These are phyloP conservation scores for Pyrus bretschneideri DNA, from an alignment of 306 rosid species.

Conservation along the genomic window DNA sequence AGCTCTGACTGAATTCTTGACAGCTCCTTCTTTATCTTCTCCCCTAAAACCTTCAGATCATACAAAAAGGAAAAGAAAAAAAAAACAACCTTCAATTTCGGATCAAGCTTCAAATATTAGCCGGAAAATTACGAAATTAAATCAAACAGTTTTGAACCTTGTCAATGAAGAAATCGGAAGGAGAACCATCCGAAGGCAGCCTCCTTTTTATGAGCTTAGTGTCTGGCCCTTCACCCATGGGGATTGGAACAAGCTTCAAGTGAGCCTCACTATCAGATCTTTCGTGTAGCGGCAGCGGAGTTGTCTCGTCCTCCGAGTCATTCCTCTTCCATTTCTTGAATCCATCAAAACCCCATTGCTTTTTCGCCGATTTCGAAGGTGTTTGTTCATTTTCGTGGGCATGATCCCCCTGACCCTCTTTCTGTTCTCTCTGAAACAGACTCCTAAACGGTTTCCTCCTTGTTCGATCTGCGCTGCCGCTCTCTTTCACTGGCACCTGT, in stretches of 20 bases:
- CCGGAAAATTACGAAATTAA: neutral
- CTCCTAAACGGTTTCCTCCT: conserved; percentile 70
- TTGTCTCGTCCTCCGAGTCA: conserved; percentile 65
- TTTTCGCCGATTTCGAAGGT: conserved; percentile 44
- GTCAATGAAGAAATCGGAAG: conserved; percentile 73
- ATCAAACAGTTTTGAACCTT: conserved; percentile 44
- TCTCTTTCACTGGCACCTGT: conserved; percentile 32
- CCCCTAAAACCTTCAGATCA: conserved; percentile 58
- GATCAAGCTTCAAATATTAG: conserved; percentile 2
- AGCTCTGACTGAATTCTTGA: conserved; percentile 74
- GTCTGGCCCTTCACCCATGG: conserved; percentile 55
- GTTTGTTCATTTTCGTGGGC: conserved; percentile 25
- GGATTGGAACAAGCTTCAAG: conserved; percentile 21
- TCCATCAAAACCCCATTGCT: conserved; percentile 71
- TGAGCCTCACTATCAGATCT: conserved; percentile 51
- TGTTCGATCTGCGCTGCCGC: conserved; percentile 28
- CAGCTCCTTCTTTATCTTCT: conserved; percentile 70
- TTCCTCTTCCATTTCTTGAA: conserved; percentile 73
- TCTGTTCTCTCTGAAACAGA: conserved; percentile 66
- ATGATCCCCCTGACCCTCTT: conserved; percentile 23
- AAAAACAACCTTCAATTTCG: neutral
- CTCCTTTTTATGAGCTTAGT: conserved; percentile 56
- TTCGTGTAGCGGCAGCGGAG: conserved; percentile 65
- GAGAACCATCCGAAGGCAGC: conserved; percentile 65
- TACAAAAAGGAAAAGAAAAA: neutral